Base-by-base conservation (phyloP, 139 green algal genomes). In the Chlorella sorokiniana region DNA sequence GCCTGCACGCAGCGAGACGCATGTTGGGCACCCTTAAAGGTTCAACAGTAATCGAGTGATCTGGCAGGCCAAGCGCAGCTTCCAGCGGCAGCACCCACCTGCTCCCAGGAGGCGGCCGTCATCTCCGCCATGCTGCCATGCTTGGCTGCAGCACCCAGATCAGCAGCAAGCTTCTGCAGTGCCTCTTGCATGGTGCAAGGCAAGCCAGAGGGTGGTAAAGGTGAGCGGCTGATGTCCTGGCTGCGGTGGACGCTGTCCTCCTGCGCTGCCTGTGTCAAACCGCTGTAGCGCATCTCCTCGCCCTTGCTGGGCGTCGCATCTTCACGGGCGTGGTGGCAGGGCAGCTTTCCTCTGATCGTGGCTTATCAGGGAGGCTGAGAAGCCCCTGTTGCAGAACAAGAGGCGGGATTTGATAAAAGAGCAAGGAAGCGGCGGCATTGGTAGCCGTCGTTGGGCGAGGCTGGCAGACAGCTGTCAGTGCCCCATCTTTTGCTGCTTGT, bases 131-230 rank as follows among this genome's bases (percentile, higher is more conserved):
- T 51, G 54, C 37, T 40, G 73, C 73, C 18, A 54, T 37, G 37
- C 18, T 38, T 37, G 3, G 73, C 73, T 11, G 42, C 73, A 38
- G 73, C 73, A 52, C 54, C 73, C 54, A 79, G 52, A 25, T 64
- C 37, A 38, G 27, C 37, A 0, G 73, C 73, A 61, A 79, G 73
- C 27, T 10, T 2, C 52, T 69, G 35, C 73, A 79, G 73, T 4
- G 52, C 54, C 0, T 10, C 20, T 14, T 37, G 35, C 2, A 37
- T 40, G 37, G 41, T 61, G 70, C 38, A 5, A 4, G 59, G 59
- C 54, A 69, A 54, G 73, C 37, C n/a, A n/a, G n/a, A n/a, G 7
- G 27, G 10, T 41, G 54, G 38, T 22, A 27, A 6, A 65, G 18
- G 14, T 16, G 56, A 29, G 73, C 20, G 52, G 73, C 73, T 67